Evolutionary conservation across 345 rosid species (phyloP).

Genomic region (Ceriops decandra): DNA sequence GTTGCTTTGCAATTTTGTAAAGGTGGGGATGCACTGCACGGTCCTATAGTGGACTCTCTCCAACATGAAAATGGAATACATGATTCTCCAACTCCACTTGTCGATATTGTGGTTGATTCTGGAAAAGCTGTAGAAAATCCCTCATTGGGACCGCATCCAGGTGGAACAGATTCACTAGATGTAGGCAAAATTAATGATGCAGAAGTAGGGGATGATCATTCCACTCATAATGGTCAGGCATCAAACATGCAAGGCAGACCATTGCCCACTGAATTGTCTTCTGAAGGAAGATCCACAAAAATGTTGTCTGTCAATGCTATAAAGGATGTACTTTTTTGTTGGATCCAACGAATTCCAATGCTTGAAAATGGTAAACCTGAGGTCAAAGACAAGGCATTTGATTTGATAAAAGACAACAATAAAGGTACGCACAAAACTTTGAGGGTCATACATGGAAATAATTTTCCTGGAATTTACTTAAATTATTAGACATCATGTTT

Average conservation of each 20-base stretch:
- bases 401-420: slow-evolving; percentile 2
- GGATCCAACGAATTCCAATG: background rate
- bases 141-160: background rate
- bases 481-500: background rate
- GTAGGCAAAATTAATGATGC: background rate
- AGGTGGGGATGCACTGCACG: background rate
- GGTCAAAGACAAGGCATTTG: background rate
- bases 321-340: slow-evolving; percentile 10
- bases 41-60: background rate
- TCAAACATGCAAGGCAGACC: slow-evolving; percentile 2
- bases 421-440: slow-evolving; percentile 6
- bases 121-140: slow-evolving; percentile 2
- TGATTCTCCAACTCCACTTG: background rate
- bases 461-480: background rate
- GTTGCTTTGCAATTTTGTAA: background rate
- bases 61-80: background rate
- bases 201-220: background rate
- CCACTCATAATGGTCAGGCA: slow-evolving; percentile 6
- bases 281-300: slow-evolving; percentile 1
- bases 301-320: background rate
- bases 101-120: background rate
- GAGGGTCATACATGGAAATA: background rate
- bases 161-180: background rate
- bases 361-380: background rate
- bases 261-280: background rate